phyloP scores from a whole-genome alignment of 2,329 filamentous ascomycete genomes.

The Nemania sp. region DNA sequence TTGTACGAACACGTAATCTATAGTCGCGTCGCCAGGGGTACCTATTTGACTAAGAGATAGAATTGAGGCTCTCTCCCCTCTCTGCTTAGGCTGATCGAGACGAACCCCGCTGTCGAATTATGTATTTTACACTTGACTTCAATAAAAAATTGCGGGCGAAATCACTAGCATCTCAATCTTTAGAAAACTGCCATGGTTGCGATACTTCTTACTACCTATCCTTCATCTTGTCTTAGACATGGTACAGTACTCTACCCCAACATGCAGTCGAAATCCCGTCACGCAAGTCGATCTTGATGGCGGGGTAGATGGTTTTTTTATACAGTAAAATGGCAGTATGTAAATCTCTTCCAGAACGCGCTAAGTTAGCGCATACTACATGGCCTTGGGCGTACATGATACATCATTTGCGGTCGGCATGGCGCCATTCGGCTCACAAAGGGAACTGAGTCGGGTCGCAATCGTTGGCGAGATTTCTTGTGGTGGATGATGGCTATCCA shows the following conservation, averaged over 20 bases:
- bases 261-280: not conserved
- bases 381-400: constrained; percentile 10
- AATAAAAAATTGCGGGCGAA: too few species aligned
- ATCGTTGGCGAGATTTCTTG: not conserved
- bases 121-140: too few species aligned
- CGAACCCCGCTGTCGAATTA: not conserved
- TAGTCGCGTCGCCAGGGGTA: not conserved
- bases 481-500: not conserved
- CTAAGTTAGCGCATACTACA: constrained; percentile 1
- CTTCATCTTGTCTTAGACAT: not conserved
- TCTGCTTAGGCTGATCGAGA: not conserved
- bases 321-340: too few species aligned
- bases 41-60: constrained; percentile 8
- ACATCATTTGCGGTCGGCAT: constrained; percentile 20
- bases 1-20: not conserved
- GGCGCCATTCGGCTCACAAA: constrained; percentile 3
- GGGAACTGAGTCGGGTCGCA: not conserved
- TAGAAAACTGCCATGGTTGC: not conserved
- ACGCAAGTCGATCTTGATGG: constrained; percentile 1
- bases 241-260: not conserved
- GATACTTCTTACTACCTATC: not conserved
- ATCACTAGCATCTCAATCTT: not conserved
- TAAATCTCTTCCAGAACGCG: constrained; percentile 13
- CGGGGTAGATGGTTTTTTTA: constrained; percentile 1
- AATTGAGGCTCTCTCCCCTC: not conserved